Conservation (phyloP, 495 filamentous ascomycete genomes). For the Talaromyces stipitatus region DNA sequence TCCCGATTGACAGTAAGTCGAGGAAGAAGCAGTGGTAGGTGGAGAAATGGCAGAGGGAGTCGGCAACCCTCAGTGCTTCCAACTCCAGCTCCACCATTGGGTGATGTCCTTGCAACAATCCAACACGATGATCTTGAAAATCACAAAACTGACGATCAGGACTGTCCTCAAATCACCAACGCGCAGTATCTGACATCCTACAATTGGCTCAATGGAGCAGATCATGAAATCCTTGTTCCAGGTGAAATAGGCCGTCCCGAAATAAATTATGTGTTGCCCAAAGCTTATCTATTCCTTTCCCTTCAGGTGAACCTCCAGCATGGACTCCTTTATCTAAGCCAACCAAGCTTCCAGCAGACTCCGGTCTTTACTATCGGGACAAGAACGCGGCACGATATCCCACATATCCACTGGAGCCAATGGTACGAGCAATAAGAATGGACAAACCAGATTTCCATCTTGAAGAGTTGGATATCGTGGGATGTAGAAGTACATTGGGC, state of each 20-base stretch:
- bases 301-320: slow-evolving; percentile 32
- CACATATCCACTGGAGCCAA: slow-evolving; percentile 50
- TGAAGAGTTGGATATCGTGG: slow-evolving; percentile 48
- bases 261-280: neutral
- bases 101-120: slow-evolving; percentile 15
- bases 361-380: slow-evolving; percentile 51
- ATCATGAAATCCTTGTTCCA: slow-evolving; percentile 43
- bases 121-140: slow-evolving; percentile 11
- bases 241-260: slow-evolving; percentile 26
- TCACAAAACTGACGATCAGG: neutral
- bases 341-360: slow-evolving; percentile 38
- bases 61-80: neutral
- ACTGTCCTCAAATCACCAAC: slow-evolving; percentile 13
- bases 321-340: slow-evolving; percentile 46
- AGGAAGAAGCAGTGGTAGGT: neutral
- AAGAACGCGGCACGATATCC: slow-evolving; percentile 52
- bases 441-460: slow-evolving; percentile 27
- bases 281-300: too few relatives aligned
- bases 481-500: slow-evolving; percentile 54
- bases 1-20: neutral
- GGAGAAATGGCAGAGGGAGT: neutral
- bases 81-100: slow-evolving; percentile 13
- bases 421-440: slow-evolving; percentile 37
- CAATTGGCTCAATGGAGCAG: slow-evolving; percentile 38
- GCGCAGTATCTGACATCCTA: slow-evolving; percentile 40